Evolutionary conservation across 768 basidiomycete genomes (phyloP).

Genomic region (Agrocybe praecox): DNA sequence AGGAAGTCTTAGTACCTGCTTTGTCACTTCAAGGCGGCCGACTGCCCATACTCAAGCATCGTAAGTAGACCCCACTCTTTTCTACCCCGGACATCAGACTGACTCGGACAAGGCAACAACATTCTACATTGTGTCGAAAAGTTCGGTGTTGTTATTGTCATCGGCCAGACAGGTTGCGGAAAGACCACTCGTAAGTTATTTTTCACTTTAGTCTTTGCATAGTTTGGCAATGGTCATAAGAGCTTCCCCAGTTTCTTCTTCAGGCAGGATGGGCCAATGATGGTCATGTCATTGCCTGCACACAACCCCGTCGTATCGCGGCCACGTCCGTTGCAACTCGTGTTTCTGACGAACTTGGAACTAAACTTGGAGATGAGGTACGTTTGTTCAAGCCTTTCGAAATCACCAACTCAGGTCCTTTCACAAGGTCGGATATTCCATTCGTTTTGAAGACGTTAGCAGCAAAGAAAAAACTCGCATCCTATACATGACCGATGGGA

Average conservation of each 20-base stretch:
- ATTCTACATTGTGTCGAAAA: slow-evolving; percentile 85
- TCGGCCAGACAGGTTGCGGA: slow-evolving; percentile 95
- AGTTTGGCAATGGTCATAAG: slow-evolving; percentile 41
- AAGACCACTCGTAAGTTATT: slow-evolving; percentile 89
- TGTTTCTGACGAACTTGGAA: slow-evolving; percentile 92
- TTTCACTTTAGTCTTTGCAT: slow-evolving; percentile 2
- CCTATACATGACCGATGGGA: slow-evolving; percentile 97
- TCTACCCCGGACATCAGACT: not conserved
- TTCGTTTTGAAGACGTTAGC: slow-evolving; percentile 94
- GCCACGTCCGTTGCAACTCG: slow-evolving; percentile 93
- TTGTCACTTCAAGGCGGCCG: slow-evolving; percentile 71
- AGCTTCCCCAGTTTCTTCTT: slow-evolving; percentile 92
- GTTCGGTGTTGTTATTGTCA: slow-evolving; percentile 82
- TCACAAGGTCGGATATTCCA: slow-evolving; percentile 94
- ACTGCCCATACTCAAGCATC: slow-evolving; percentile 90
- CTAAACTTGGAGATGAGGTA: slow-evolving; percentile 87
- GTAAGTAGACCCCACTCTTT: slow-evolving; percentile 41
- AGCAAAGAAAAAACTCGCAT: slow-evolving; percentile 85
- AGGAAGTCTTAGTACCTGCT: slow-evolving; percentile 74
- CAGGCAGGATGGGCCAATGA: slow-evolving; percentile 92
- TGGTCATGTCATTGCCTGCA: slow-evolving; percentile 88
- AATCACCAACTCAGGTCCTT: no score
- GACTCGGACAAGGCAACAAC: slow-evolving; percentile 57
- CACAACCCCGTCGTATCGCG: slow-evolving; percentile 90
- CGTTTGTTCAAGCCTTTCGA: slow-evolving; percentile 9